Base-by-base conservation (phyloP, 192 early-diverging fungal genomes). In the Podila epigama region DNA sequence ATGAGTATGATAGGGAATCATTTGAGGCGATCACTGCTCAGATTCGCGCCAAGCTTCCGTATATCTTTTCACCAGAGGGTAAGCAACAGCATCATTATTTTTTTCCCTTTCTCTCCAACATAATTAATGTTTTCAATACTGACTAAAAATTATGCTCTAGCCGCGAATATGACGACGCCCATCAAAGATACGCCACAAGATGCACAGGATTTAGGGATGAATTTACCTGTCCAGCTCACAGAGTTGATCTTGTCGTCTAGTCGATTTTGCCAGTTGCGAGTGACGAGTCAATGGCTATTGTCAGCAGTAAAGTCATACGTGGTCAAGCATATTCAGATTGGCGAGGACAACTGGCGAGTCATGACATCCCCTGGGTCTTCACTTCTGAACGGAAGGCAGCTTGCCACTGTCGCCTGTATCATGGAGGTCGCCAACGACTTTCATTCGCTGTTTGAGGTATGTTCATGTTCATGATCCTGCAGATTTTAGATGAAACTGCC, bases 281-380 rank as follows among this genome's bases (percentile, higher is more conserved):
- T 86, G 16, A 82, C 85, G 10, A 70, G 79, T 42, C 73, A 75
- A 22, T 88, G 83, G 83, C 53, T 89, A 2, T 42, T 84, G 4
- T 65, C 71, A 18, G 60, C 81, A 58, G 81, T 85, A 15, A 78
- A 79, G 25, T 58, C 61, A 13, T 89, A 81, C 77, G 82, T 89
- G 18, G 85, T 73, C 58, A 75, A 71, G 22, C 60, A 70, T 20
- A 54, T 75, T 20, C 39, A 61, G 20, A 87, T 89, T 51, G 85
- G 81, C 37, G 83, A 83, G 44, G 89, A 92, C 62, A 94, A 94
- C 65, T 94, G 92, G 92, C 83, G 87, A 37, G 89, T 89, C n/a
- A 91, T 90, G 64, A 90, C 91, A 1, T 87, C 87, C 5, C 92
- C 92, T 6, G 92, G 92, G 0, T 82, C 91, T 0, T 91, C 90